Evolutionary conservation across 352 stramenopile species (phyloP).

Genomic region (Thraustochytrium sp.): DNA sequence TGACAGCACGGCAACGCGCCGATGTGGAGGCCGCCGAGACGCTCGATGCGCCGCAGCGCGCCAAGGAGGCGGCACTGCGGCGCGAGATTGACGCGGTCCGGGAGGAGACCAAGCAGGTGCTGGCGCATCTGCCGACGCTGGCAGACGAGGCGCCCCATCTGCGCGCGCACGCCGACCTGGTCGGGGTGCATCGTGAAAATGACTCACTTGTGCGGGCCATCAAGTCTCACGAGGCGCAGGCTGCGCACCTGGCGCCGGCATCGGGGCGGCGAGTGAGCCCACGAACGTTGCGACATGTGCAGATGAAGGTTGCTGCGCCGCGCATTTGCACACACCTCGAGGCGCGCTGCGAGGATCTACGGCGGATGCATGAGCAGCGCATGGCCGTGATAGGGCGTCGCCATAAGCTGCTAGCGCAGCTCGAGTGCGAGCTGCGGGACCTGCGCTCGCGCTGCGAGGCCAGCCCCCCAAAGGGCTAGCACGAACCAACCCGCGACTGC

Average conservation of each 20-base stretch:
- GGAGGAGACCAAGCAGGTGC: background rate
- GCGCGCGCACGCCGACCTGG: background rate
- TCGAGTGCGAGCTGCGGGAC: background rate
- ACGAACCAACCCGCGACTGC: too few species aligned
- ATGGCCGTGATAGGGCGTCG: background rate
- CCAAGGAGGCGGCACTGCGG: background rate
- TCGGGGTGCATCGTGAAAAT: background rate
- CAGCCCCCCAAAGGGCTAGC: background rate
- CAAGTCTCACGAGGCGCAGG: background rate
- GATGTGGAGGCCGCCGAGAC: background rate
- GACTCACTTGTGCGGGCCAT: background rate
- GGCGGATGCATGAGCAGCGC: background rate
- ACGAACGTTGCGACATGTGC: background rate
- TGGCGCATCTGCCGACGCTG: background rate
- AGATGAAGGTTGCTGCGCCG: background rate
- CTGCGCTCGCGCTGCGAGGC: background rate
- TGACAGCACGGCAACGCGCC: background rate
- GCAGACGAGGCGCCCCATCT: background rate
- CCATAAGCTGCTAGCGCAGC: background rate
- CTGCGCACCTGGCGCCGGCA: background rate
- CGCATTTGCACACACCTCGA: background rate
- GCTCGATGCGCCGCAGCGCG: background rate
- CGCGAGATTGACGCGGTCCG: background rate
- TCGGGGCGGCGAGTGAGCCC: background rate
- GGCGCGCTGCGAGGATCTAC: background rate